Evolutionary conservation across 2,329 filamentous ascomycete genomes (phyloP).

Genomic region (Podosphaera leucotricha): DNA sequence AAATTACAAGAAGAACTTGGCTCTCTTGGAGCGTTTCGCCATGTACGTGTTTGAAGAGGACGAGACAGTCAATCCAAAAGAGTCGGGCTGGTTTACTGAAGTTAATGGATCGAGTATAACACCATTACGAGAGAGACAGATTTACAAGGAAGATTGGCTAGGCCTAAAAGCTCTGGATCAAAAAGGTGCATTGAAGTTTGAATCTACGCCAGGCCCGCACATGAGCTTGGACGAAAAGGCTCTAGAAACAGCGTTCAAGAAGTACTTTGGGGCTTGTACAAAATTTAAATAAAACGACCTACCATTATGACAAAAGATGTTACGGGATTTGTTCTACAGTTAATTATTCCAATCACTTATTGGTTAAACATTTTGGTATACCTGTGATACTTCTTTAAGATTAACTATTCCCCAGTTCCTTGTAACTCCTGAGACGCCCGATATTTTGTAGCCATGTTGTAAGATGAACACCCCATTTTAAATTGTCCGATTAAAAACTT

Average conservation of each 20-base stretch:
- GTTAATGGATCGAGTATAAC: constrained; percentile 49
- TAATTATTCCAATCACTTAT: too few species aligned
- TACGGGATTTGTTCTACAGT: background rate
- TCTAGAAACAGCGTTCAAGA: constrained; percentile 22
- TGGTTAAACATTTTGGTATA: too few species aligned
- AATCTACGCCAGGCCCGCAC: constrained; percentile 50
- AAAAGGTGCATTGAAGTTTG: constrained; percentile 56
- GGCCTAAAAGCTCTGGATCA: constrained; percentile 59
- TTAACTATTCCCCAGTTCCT: background rate
- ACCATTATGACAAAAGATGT: background rate
- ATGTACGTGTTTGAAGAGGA: constrained; percentile 85
- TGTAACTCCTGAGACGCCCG: background rate
- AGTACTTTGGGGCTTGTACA: constrained; percentile 20
- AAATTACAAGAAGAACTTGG: constrained; percentile 49
- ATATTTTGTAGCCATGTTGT: background rate
- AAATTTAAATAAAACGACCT: constrained; percentile 7
- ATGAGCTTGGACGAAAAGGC: constrained; percentile 53
- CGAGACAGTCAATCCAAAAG: constrained; percentile 65
- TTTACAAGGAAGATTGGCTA: constrained; percentile 88
- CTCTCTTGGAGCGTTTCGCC: constrained; percentile 48
- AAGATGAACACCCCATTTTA: background rate
- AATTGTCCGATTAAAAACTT: background rate
- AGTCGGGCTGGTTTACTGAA: constrained; percentile 78
- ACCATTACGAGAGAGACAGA: constrained; percentile 38
- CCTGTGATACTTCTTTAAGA: background rate